Conservation (phyloP, 495 filamentous ascomycete species). For the Podospora didyma region DNA sequence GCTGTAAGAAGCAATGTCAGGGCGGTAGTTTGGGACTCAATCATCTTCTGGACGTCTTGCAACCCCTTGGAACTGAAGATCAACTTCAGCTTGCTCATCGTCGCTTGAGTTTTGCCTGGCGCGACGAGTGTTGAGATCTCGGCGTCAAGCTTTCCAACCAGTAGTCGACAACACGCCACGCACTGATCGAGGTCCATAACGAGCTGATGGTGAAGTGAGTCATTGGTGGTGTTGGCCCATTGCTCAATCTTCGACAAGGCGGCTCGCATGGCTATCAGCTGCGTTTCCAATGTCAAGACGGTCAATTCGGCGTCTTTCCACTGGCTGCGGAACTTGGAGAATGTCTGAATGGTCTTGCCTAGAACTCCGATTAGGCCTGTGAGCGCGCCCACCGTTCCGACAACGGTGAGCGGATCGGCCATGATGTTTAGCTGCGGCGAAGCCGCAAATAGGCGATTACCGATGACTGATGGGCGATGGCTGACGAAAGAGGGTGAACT, state of each 20-base stretch:
- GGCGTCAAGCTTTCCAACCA: constrained; percentile 15
- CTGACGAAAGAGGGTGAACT: too few species aligned
- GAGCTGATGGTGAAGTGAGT: constrained; percentile 23
- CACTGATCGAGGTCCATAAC: constrained; percentile 24
- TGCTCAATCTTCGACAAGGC: constrained; percentile 23
- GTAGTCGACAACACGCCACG: constrained; percentile 13
- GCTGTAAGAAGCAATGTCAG: constrained; percentile 22
- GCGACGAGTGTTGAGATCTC: constrained; percentile 10
- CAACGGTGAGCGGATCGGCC: constrained; percentile 19
- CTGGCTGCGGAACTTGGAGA: constrained; percentile 14
- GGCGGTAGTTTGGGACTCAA: constrained; percentile 17
- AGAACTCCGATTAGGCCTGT: constrained; percentile 14
- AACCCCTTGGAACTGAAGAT: constrained; percentile 15
- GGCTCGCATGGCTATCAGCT: constrained; percentile 20
- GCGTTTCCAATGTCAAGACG: constrained; percentile 15
- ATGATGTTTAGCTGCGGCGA: background rate
- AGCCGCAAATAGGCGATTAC: too few species aligned
- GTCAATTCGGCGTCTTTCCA: constrained; percentile 20
- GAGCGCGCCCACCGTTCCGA: constrained; percentile 18
- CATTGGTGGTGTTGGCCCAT: constrained; percentile 14
- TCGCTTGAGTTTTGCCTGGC: background rate
- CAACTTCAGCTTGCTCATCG: constrained; percentile 12
- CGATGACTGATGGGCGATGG: too few species aligned
- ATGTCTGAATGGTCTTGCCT: constrained; percentile 9
- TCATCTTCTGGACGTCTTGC: constrained; percentile 19